phyloP scores from a whole-genome alignment of 257 asterid genomes.

The Linaria vulgaris region DNA sequence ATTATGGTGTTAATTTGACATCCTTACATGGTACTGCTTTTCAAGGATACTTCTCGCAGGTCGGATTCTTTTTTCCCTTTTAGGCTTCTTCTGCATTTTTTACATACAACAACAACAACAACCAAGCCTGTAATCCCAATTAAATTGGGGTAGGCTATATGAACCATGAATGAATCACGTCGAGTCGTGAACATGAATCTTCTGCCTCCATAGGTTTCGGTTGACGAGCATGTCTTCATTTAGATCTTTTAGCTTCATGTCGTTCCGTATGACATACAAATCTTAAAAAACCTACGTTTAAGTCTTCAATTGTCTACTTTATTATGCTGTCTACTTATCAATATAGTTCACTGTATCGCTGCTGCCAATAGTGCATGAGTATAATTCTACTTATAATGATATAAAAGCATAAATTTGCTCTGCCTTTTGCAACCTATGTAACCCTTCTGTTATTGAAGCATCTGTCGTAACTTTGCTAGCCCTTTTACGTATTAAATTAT shows the following conservation, averaged over 20 bases:
- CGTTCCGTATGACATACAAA: too few species aligned
- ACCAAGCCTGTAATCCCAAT: too few species aligned
- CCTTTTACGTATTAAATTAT: not conserved
- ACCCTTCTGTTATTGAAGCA: not conserved
- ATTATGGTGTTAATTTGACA: conserved; percentile 89
- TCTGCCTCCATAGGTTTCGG: too few species aligned
- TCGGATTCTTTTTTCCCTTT: conserved; percentile 26
- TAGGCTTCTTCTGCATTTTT: conserved; percentile 12
- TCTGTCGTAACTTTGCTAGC: conserved; percentile 1
- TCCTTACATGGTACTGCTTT: conserved; percentile 88
- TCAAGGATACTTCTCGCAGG: conserved; percentile 99
- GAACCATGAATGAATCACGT: too few species aligned
- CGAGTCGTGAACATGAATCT: too few species aligned
- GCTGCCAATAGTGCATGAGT: not conserved
- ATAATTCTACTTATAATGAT: conserved; percentile 2
- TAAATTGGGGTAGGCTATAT: too few species aligned
- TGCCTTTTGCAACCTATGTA: not conserved
- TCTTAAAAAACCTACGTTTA: too few species aligned
- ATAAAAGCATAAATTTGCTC: not conserved
- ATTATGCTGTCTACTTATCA: conserved; percentile 3
- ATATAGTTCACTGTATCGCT: conserved; percentile 15
- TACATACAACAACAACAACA: too few species aligned
- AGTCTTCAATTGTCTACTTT: conserved; percentile 7
- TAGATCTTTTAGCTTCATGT: too few species aligned
- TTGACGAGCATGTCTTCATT: too few species aligned